Evolutionary conservation across 2,329 filamentous ascomycete species (phyloP), one percentile per base, ranked within the genome.

Genomic region (Lasiodiplodia hormozganensis): DNA sequence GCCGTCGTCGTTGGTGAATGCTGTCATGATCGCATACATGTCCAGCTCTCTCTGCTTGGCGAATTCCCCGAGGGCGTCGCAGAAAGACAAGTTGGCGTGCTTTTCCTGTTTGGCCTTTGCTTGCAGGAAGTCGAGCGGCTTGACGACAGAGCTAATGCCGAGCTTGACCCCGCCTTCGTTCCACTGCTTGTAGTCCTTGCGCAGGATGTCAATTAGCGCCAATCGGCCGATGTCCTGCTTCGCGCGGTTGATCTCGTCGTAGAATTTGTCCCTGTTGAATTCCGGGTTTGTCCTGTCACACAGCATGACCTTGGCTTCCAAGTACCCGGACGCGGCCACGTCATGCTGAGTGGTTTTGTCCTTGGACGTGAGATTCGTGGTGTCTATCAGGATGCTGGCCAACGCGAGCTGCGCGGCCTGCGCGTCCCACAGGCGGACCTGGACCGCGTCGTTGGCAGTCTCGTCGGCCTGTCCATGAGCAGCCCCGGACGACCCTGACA

Each of bases 141-240:
- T 88, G 3, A 91, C 87, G 2, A 90, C 83, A 52, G 87, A 87
- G 73, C 88, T 87, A 67, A 92, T 88, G n/a, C 92, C 92, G 4
- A 95, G 83, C 21, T 80, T 83, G 47, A 88, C 75, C 0, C 72
- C 77, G 64, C 78, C 81, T 12, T 81, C 81, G 12, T 80, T 81
- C 92, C 92, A 96, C 75, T 92, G 85, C 81, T 96, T 96, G 80
- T 94, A 96, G 80, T 96, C 92, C 78, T 95, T 95, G 71, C 91
- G 85, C 65, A 95, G 79, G 49, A 94, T 85, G 72, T 94, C 92
- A 25, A 85, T 81, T 72, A 93, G 78, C 47, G 80, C 82, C 56
- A 96, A 80, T 0, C 76, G 72, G 2, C 85, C 86, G 64, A 96
- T 84, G 72, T 93, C 87, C 70, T 88, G 86, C 78, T 94, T 94